Evolutionary conservation across 2,329 filamentous ascomycete genomes (phyloP), one percentile per base, ranked within the genome.

Genomic region (Monilinia fructigena): DNA sequence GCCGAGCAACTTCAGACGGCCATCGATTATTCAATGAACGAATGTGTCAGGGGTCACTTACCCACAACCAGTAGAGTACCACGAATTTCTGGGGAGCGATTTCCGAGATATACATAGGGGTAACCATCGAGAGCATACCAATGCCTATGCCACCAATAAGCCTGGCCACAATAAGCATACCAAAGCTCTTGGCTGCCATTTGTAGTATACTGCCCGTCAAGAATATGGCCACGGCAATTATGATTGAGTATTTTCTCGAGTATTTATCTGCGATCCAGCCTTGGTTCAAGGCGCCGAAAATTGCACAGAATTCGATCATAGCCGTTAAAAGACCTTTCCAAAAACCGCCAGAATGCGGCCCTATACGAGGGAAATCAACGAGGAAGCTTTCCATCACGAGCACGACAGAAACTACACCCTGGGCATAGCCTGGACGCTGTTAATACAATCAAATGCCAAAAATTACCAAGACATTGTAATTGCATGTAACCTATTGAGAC

Each of bases 181-280:
- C 76, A 67, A 83, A 83, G 56, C 81, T 77, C 4, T 80, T 74
- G 1, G 83, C 79, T 14, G 78, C 81, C 18, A 82, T 83, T 71
- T 85, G 83, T 10, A 85, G 70, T 1, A 80, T 74, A 6, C 81
- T 82, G 0, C 83, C 83, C 48, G 85, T 60, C 0, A 79, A 80
- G 69, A 85, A 85, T 40, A 85, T 78, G 16, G 74, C 69, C 5
- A 84, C 82, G 4, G 81, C 82, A 1, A 84, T 78, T 1, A 83
- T 71, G 35, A 85, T 83, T 3, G 81, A 81, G 69, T 81, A 82
- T 62, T 83, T 82, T 40, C 83, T 76, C 7, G 81, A 83, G 45
- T 83, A 78, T 70, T 79, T 80, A 67, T 85, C 82, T 1, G 82
- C 82, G 52, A 84, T 63, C 52, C 59, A 67, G 23, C 68, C 66